Percentiles rank a stretch among this genome's conserved stretches.
These are phyloP conservation scores for Trichosporon sp. DNA, from an alignment of 1,284 basidiomycete species.

Conservation along the genomic window DNA sequence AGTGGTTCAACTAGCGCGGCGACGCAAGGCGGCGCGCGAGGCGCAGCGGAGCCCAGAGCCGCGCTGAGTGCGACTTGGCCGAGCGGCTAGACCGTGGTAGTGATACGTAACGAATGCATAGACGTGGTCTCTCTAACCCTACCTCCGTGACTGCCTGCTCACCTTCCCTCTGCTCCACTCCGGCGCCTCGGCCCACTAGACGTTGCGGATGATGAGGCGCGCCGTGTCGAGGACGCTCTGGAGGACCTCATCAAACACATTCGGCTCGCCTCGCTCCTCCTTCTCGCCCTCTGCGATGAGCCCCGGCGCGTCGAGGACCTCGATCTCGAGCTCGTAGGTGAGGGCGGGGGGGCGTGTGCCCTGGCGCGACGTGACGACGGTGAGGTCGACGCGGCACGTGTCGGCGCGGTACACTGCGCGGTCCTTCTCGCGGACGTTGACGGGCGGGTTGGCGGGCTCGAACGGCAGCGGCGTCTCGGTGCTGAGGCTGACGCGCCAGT, in stretches of 20 bases:
- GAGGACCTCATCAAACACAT: constrained; percentile 52
- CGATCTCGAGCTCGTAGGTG: constrained; percentile 58
- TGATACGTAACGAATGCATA: neutral
- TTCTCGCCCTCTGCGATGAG: constrained; percentile 53
- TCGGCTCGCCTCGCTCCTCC: constrained; percentile 44
- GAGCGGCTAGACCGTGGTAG: neutral
- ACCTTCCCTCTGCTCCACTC: neutral
- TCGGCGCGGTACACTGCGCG: constrained; percentile 89
- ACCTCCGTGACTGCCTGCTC: neutral
- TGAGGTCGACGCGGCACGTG: constrained; percentile 86
- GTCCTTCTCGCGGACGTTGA: constrained; percentile 72
- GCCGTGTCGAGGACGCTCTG: constrained; percentile 53
- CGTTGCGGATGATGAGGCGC: constrained; percentile 52
- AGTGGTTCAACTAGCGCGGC: constrained; percentile 47
- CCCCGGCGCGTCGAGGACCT: constrained; percentile 52
- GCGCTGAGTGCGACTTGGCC: neutral
- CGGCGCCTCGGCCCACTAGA: neutral
- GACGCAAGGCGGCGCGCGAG: too few species aligned
- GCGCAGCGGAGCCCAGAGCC: too few species aligned
- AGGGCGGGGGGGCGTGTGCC: constrained; percentile 14
- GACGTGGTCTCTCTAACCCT: neutral
- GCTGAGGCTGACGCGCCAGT: constrained; percentile 89
- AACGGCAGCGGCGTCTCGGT: constrained; percentile 59
- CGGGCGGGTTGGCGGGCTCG: constrained; percentile 46
- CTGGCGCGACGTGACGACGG: constrained; percentile 63